Percentiles rank a stretch among this genome's conserved stretches.
These are phyloP conservation scores for Phialophora verrucosa DNA, from an alignment of 2,329 filamentous ascomycete species.

Conservation along the genomic window DNA sequence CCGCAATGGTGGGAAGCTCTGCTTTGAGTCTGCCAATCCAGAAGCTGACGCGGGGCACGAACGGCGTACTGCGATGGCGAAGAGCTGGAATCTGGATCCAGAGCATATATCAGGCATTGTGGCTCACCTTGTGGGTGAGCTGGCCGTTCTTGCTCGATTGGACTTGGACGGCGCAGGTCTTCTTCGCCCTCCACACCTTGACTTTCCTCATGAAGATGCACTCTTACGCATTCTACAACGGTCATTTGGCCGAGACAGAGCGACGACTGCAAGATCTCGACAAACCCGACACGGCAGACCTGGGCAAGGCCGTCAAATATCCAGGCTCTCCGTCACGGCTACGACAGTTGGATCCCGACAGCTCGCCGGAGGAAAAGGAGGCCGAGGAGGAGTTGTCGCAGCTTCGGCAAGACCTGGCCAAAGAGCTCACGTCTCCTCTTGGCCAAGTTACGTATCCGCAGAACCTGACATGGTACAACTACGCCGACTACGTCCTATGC, in stretches of 20 bases:
- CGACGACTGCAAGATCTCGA: conserved; percentile 81
- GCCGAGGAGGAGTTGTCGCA: conserved; percentile 64
- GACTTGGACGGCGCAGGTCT: conserved; percentile 98
- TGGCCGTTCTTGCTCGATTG: conserved; percentile 85
- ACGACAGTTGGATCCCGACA: conserved; percentile 39
- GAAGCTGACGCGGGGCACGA: conserved; percentile 64
- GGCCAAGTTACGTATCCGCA: conserved; percentile 87
- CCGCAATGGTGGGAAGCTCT: conserved; percentile 81
- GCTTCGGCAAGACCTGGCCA: conserved; percentile 83
- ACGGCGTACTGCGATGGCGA: conserved; percentile 70
- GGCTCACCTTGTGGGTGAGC: conserved; percentile 82
- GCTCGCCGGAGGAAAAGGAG: conserved; percentile 43
- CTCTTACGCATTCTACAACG: conserved; percentile 97
- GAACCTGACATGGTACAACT: conserved; percentile 84
- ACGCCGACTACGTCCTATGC: conserved; percentile 83
- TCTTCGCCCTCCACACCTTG: conserved; percentile 87
- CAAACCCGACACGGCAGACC: conserved; percentile 59
- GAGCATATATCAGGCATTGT: conserved; percentile 77
- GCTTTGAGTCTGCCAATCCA: conserved; percentile 76
- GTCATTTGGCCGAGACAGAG: conserved; percentile 87
- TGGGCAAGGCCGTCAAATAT: conserved; percentile 76
- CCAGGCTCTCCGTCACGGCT: conserved; percentile 58
- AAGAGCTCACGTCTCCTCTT: conserved; percentile 87
- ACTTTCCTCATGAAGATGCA: conserved; percentile 99
- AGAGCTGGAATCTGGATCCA: conserved; percentile 80